Evolutionary conservation across 306 rosid species (phyloP).

Genomic region (Ochetophila trinervis): DNA sequence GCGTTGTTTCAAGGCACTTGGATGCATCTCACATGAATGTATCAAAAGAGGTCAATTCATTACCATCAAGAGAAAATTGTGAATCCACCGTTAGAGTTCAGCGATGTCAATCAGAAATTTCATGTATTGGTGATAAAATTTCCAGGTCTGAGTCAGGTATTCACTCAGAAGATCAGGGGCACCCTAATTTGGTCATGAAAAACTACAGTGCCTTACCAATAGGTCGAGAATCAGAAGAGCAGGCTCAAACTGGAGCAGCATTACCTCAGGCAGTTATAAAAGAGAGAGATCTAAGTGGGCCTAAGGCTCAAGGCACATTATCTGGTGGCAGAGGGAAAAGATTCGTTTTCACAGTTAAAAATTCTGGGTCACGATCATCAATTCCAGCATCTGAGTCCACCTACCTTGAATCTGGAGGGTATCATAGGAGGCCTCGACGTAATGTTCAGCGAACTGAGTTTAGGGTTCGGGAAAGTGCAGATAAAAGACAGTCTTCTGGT

Average conservation of each 20-base stretch:
- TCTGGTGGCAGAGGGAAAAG: slow-evolving; percentile 73
- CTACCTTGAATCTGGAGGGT: slow-evolving; percentile 48
- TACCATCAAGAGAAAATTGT: slow-evolving; percentile 33
- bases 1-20: slow-evolving; percentile 38
- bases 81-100: slow-evolving; percentile 42
- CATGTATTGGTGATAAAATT: slow-evolving; percentile 37
- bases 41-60: slow-evolving; percentile 24
- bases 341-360: slow-evolving; percentile 54
- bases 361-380: slow-evolving; percentile 54
- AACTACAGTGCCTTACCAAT: slow-evolving; percentile 24
- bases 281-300: slow-evolving; percentile 49
- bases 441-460: slow-evolving; percentile 76
- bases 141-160: slow-evolving; percentile 38
- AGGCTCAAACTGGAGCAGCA: slow-evolving; percentile 34
- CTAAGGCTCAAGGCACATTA: slow-evolving; percentile 39
- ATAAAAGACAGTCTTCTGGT: slow-evolving; percentile 51
- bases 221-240: slow-evolving; percentile 48
- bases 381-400: slow-evolving; percentile 48
- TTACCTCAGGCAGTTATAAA: slow-evolving; percentile 38
- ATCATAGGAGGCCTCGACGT: slow-evolving; percentile 62
- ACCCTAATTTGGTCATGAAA: slow-evolving; percentile 39
- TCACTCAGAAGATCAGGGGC: slow-evolving; percentile 40
- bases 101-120: slow-evolving; percentile 37
- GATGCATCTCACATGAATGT: slow-evolving; percentile 41
- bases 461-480: slow-evolving; percentile 66